Base-by-base conservation (phyloP, 768 basidiomycete genomes). In the Macrolepiota dolichaula region DNA sequence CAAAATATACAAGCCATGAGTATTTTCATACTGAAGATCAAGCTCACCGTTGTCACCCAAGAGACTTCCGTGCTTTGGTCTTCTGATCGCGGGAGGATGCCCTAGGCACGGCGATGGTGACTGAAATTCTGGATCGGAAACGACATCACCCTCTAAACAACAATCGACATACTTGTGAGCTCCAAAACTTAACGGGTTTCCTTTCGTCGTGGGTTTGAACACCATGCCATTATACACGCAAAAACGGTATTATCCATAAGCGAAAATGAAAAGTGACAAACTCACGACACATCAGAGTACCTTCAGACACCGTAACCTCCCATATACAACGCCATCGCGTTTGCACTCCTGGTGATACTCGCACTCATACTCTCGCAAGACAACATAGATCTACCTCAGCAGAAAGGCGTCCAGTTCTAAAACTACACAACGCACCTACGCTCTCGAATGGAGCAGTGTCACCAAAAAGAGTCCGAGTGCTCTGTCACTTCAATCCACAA, bases 391-490 rank as follows among this genome's bases (percentile, higher is more conserved):
- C 73, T 73, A 75, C 73, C 81, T 82, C 71, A 82, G 78, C 74
- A 72, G 71, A 66, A 73, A 68, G 66, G 66, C 51, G 59, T 38
- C 51, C 59, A 71, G 69, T 68, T 68, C 76, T 74, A 78, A 77
- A 77, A 74, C 83, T 80, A 78, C 76, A 69, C 75, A 81, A 85
- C 84, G 84, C 82, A 85, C 84, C 84, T 85, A 80, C 79, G 77
- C 77, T 74, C 73, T 67, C 66, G 19, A 62, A 57, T 65, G 63
- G 70, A 74, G 71, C 63, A 70, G 70, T 72, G 64, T 64, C 67
- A 69, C 63, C 64, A 63, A 59, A 51, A 32, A 52, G 63, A 55
- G 61, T 51, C 57, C 42, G 13, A 36, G 24, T 12, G 32, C 44
- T 19, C 29, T 15, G 15, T 29, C 51, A n/a, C 36, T 15, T 76